phyloP scores from a whole-genome alignment of 1,284 basidiomycete species.

The Naganishia cerealis region DNA sequence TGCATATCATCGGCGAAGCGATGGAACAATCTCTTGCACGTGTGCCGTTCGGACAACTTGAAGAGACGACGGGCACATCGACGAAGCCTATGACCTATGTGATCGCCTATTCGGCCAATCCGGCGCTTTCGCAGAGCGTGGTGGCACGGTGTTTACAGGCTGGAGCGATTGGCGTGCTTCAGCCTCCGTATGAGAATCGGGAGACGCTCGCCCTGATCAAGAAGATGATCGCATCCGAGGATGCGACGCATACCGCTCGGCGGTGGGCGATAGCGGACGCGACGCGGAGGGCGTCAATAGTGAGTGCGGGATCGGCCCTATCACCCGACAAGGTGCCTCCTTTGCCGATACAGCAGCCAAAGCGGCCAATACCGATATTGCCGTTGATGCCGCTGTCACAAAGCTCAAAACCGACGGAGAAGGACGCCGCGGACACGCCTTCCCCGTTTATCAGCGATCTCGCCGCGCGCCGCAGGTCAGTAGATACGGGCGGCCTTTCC shows the following conservation, averaged over 20 bases:
- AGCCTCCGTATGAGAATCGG: constrained; percentile 47
- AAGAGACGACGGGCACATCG: not conserved
- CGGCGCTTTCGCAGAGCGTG: constrained; percentile 41
- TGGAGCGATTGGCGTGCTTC: constrained; percentile 49
- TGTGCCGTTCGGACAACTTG: not conserved
- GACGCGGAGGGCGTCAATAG: not conserved
- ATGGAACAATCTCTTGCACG: constrained; percentile 38
- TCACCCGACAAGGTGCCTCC: not conserved
- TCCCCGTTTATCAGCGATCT: constrained; percentile 25
- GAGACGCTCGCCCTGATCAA: constrained; percentile 28
- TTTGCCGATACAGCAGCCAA: not conserved
- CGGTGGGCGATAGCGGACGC: constrained; percentile 16
- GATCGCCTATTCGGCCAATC: constrained; percentile 51
- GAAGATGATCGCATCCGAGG: constrained; percentile 25
- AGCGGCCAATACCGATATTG: not conserved
- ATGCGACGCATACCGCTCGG: constrained; percentile 10
- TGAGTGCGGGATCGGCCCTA: not conserved
- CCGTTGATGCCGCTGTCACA: not conserved
- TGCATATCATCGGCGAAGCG: constrained; percentile 41
- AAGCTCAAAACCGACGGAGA: not conserved
- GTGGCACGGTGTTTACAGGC: constrained; percentile 45
- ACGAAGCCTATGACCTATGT: constrained; percentile 36
- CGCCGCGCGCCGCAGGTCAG: constrained; percentile 63
- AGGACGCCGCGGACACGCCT: not conserved
- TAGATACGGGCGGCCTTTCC: constrained; percentile 78